Conservation (phyloP, 352 stramenopile species). For the Thraustotheca clavata region DNA sequence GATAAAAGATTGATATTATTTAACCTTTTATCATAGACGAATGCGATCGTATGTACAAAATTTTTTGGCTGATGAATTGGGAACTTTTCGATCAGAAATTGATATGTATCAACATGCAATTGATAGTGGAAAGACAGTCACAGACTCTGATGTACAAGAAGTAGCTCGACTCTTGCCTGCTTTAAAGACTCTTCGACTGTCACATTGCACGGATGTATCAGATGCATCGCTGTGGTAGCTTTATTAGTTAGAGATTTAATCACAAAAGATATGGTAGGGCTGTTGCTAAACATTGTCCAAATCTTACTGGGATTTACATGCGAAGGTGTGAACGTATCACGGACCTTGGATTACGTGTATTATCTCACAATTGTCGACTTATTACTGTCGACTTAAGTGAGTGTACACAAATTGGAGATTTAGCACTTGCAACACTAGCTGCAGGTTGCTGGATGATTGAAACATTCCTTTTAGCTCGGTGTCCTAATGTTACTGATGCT, state of each 20-base stretch:
- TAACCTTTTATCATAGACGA: constrained; percentile 26
- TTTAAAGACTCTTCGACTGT: constrained; percentile 56
- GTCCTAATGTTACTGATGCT: constrained; percentile 64
- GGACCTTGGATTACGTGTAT: constrained; percentile 79
- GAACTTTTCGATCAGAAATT: constrained; percentile 59
- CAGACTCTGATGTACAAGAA: constrained; percentile 87
- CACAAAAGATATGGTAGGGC: constrained; percentile 18
- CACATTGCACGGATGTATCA: constrained; percentile 63
- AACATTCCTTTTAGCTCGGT: constrained; percentile 76
- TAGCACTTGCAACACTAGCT: constrained; percentile 73
- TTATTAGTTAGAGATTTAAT: background rate
- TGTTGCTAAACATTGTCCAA: constrained; percentile 66
- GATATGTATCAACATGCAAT: constrained; percentile 82
- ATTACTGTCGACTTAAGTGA: constrained; percentile 75
- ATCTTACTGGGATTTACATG: constrained; percentile 69
- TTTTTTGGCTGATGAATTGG: constrained; percentile 73
- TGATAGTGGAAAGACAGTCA: constrained; percentile 79
- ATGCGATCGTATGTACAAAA: constrained; percentile 89
- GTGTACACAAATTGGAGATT: constrained; percentile 79
- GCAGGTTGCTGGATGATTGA: constrained; percentile 82
- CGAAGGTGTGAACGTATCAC: constrained; percentile 72
- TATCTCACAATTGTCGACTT: constrained; percentile 83
- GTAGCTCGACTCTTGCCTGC: constrained; percentile 63
- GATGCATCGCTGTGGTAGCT: constrained; percentile 79
- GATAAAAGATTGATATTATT: background rate